Percentiles rank a stretch among this genome's conserved stretches.
phyloP scores from a whole-genome alignment of 2,329 filamentous ascomycete genomes.

The Paecilomyces formosus region DNA sequence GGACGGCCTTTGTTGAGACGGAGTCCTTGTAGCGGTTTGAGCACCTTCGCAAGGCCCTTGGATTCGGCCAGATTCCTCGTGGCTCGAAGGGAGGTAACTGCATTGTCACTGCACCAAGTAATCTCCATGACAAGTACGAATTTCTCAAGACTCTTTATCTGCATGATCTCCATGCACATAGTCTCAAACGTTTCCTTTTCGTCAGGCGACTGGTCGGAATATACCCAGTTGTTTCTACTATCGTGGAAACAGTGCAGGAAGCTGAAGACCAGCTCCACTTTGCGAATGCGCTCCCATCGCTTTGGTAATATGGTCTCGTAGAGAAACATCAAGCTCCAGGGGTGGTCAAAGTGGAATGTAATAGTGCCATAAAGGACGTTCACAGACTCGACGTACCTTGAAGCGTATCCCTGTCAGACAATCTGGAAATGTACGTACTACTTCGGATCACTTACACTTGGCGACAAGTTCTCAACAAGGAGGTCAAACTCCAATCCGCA shows the following conservation, averaged over 20 bases:
- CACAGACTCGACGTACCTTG: neutral
- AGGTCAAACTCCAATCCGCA: neutral
- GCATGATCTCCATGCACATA: neutral
- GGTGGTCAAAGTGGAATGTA: neutral
- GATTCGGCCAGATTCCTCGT: neutral
- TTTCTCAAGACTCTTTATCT: neutral
- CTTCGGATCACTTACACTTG: neutral
- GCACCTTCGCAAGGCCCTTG: neutral
- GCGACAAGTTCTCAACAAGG: neutral
- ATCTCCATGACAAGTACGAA: neutral
- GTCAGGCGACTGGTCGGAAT: neutral
- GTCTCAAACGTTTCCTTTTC: neutral
- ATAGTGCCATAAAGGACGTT: neutral
- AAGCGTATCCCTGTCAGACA: neutral
- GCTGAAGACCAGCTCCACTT: neutral
- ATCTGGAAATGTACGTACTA: neutral
- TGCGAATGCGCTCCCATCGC: neutral
- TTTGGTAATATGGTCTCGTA: neutral
- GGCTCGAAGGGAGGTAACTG: neutral
- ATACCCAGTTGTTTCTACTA: neutral
- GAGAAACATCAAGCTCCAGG: neutral
- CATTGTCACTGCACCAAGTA: neutral
- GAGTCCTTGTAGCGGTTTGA: neutral
- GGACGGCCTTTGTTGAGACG: neutral
- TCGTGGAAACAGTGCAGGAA: neutral